phyloP scores from a whole-genome alignment of 345 rosid genomes.

The Corchorus capsularis region DNA sequence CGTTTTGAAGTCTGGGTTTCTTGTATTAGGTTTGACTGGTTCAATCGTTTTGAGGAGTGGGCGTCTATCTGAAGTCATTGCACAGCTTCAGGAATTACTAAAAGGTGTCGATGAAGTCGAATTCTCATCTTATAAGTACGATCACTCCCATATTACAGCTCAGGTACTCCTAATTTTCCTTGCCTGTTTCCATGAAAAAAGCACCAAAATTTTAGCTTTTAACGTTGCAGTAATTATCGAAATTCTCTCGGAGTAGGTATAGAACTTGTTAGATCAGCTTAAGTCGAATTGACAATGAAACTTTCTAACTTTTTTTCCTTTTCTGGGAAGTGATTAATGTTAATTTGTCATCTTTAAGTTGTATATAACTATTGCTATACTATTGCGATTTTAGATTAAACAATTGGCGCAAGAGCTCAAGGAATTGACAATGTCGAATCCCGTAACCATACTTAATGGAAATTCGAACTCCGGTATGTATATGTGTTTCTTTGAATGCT shows the following conservation, averaged over 20 bases:
- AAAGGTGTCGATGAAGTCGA: slow-evolving; percentile 65
- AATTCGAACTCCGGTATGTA: slow-evolving; percentile 53
- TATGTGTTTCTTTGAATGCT: background rate
- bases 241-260: background rate
- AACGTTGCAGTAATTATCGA: background rate
- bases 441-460: slow-evolving; percentile 77
- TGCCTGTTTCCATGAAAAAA: background rate
- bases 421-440: slow-evolving; percentile 64
- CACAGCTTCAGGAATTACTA: slow-evolving; percentile 79
- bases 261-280: background rate
- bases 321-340: background rate
- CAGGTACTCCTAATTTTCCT: slow-evolving; percentile 54
- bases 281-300: background rate
- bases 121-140: slow-evolving; percentile 57
- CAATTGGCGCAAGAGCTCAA: slow-evolving; percentile 90
- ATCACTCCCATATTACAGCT: slow-evolving; percentile 64
- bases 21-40: slow-evolving; percentile 65
- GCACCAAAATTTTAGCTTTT: background rate
- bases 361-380: background rate
- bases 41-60: slow-evolving; percentile 74
- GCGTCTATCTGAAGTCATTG: slow-evolving; percentile 69
- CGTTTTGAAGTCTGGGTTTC: slow-evolving; percentile 2
- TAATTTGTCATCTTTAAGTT: background rate
- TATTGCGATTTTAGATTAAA: slow-evolving; percentile 50
- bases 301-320: background rate